phyloP scores from a whole-genome alignment of 305 asterid genomes.

The Nicotiana rustica region DNA sequence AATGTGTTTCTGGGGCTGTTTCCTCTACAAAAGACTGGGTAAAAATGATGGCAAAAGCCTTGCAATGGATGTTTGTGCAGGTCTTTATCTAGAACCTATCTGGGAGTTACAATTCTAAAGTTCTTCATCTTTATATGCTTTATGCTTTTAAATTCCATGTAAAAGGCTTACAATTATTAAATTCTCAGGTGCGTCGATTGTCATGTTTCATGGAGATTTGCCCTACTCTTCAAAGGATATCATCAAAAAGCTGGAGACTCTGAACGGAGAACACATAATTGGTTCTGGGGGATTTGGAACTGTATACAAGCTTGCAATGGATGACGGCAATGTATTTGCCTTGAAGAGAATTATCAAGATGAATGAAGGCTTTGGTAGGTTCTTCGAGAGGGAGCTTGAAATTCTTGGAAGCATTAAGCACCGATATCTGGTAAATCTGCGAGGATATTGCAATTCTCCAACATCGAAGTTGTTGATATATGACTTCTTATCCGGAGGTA shows the following conservation, averaged over 20 bases:
- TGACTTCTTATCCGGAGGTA: conserved; percentile 93
- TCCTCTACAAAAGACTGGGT: conserved; percentile 88
- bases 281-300: conserved; percentile 99
- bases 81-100: conserved; percentile 55
- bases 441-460: conserved; percentile 98
- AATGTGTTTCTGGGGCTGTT: conserved; percentile 99
- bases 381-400: conserved; percentile 95
- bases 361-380: conserved; percentile 91
- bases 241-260: conserved; percentile 77
- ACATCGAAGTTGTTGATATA: conserved; percentile 86
- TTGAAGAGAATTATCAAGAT: conserved; percentile 89
- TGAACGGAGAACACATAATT: conserved; percentile 87
- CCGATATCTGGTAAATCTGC: conserved; percentile 86
- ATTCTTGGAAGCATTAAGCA: conserved; percentile 99
- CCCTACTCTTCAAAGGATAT: conserved; percentile 96
- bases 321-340: conserved; percentile 93
- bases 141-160: conserved; percentile 35
- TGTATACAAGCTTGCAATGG: conserved; percentile 96
- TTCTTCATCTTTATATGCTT: conserved; percentile 40
- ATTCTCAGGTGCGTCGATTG: conserved; percentile 92
- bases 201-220: conserved; percentile 94
- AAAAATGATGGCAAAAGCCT: conserved; percentile 81
- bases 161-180: conserved; percentile 26
- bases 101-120: conserved; percentile 37
- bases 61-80: conserved; percentile 89